Evolutionary conservation across 306 rosid genomes (phyloP), one percentile per base, ranked within the genome.

Genomic region (Purshia tridentata): DNA sequence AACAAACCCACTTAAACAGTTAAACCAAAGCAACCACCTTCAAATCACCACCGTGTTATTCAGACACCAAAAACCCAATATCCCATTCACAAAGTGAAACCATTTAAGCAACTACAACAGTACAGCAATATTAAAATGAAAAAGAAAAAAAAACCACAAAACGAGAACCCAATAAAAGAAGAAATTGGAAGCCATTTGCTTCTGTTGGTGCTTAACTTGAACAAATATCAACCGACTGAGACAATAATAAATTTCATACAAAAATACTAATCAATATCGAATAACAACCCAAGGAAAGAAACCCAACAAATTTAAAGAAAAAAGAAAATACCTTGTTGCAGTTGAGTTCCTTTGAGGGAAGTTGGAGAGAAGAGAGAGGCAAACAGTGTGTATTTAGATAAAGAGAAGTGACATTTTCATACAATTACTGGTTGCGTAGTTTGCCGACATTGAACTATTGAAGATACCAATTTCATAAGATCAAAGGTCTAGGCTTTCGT

Each of bases 1-100:
- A 54, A 65, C 35, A 53, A 70, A 45, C 49, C 50, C 40, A 9
- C n/a, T 42, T 66, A 66, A 66, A 66, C 55, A n/a, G n/a, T n/a
- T n/a, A n/a, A n/a, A n/a, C 56, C 56, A 23, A 67, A 49, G 13
- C 6, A 45, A 35, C 29, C 61, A 69, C 48, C 48, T 69, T 55
- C 4, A 9, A 55, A 55, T 55, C 35, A 19, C 60, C 35, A 19
- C 35, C 35, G 35, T 62, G 6, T 16, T 62, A 62, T 62, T 23
- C 49, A 62, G 8, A 8, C 15, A 45, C 60, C 35, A 39, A 51
- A 68, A 69, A 8, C 61, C 35, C 42, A 69, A 40, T 7, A 69
- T 10, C 48, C 2, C 49, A 35, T 37, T 37, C 55, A 65, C 54
- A 51, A 52, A 6, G n/a, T 18, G 9, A 37, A 52, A 52, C 64